Evolutionary conservation across 83 land plant species (phyloP), one percentile per base, ranked within the genome.

Genomic region (Thuja plicata): DNA sequence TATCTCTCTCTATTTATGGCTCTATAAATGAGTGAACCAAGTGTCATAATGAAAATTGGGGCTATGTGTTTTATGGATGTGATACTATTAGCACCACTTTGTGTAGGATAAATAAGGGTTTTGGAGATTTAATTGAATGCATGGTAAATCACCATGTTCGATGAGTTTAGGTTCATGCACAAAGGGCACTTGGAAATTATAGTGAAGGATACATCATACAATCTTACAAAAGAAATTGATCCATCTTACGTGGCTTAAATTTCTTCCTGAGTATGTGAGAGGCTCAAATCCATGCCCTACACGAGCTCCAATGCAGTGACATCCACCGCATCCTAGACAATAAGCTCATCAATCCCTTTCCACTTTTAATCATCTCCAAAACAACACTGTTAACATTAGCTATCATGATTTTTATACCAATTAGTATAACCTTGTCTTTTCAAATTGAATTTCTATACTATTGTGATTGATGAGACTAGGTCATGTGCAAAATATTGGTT

Each of bases 201-300:
- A 87, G 93, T 93, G 82, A 81, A 88, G 13, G 54, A 82, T 35
- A 87, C 90, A 85, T 40, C 84, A 0, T 82, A 90, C 91, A 88
- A 90, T 30, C n/a, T 83, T 24, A 2, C 1, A 3, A 30, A 85
- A 62, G 89, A 91, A 27, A 90, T 89, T 40, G 66, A 45, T 32
- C 87, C 89, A 46, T 84, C 89, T 89, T 62, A 91, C 79, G 81
- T 95, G 89, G 97, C n/a, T n/a, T n/a, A n/a, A n/a, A 97, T 5
- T 97, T 97, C 93, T 97, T 96, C 88, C 95, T 97, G 86, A 89
- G 92, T 90, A 94, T 97, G 3, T 87, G 90, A 1, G 99, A 95
- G 43, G 90, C 93, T n/a, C 92, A 96, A 92, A 32, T 95, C 37
- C 92, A 97, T 88, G 97, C 94, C 50, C 88, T 93, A 32, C 90